phyloP scores from a whole-genome alignment of 2,329 filamentous ascomycete genomes.

The Pyrenochaeta sp. region DNA sequence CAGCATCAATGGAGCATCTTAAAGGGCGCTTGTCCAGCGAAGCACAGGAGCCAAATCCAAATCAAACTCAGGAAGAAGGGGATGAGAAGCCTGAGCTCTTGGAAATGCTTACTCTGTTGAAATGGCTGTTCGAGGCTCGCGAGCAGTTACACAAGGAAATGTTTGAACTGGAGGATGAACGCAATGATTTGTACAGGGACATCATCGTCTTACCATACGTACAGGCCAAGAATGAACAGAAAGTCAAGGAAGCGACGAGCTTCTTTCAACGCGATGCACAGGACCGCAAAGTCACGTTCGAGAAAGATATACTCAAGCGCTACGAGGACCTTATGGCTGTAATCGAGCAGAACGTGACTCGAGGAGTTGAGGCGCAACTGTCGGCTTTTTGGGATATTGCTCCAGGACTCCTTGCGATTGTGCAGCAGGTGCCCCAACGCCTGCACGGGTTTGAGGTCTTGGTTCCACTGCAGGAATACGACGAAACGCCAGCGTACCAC shows the following conservation, averaged over 20 bases:
- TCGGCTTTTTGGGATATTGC: constrained; percentile 98
- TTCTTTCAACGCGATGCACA: constrained; percentile 85
- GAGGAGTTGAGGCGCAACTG: constrained; percentile 89
- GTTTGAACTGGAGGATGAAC: constrained; percentile 83
- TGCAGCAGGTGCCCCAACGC: constrained; percentile 79
- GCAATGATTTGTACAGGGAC: constrained; percentile 85
- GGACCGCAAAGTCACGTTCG: constrained; percentile 75
- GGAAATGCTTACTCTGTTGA: constrained; percentile 92
- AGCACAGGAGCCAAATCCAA: constrained; percentile 73
- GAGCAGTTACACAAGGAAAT: constrained; percentile 85
- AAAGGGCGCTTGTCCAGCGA: constrained; percentile 76
- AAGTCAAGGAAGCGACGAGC: constrained; percentile 76
- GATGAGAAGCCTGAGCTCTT: constrained; percentile 93
- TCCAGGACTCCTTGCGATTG: constrained; percentile 77
- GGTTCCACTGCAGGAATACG: constrained; percentile 80
- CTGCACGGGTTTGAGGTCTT: constrained; percentile 71
- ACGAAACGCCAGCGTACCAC: constrained; percentile 85
- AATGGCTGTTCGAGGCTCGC: constrained; percentile 96
- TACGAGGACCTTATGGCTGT: constrained; percentile 79
- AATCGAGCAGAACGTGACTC: constrained; percentile 83
- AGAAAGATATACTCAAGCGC: constrained; percentile 75
- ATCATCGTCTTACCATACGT: constrained; percentile 85
- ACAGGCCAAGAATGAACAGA: constrained; percentile 75
- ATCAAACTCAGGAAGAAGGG: constrained; percentile 91
- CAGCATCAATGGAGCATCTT: constrained; percentile 79